Base-by-base conservation (phyloP, 2,329 filamentous ascomycete species). In the Bipolaris victoriae region DNA sequence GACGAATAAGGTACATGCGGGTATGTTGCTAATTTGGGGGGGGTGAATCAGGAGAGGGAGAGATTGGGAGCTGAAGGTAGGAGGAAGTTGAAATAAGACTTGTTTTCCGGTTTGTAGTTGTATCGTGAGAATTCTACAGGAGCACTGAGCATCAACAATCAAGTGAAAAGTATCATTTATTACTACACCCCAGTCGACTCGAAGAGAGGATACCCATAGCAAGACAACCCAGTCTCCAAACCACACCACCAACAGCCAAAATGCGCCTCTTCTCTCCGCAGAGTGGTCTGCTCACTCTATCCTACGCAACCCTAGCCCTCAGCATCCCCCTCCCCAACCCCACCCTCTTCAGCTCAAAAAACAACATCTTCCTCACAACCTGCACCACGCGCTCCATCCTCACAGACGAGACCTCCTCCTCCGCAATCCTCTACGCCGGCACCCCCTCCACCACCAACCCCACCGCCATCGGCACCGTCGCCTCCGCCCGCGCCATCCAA, bases 311-410 rank as follows among this genome's bases (percentile, higher is more conserved):
- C 40, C 49, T 55, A 20, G n/a, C 26, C 9, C 9, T 29, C 7
- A 48, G 5, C 20, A 13, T 22, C 3, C 49, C 57, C 5, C 40
- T 33, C 1, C 35, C 51, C 26, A 49, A 45, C 15, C 45, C 52
- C n/a, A 45, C 49, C 3, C 29, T 36, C 4, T 20, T 40, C 20
- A 51, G 52, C 33, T 59, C 57, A 10, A 49, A 49, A 22, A 53
- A 45, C 33, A 64, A 64, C 20, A 44, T 60, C 22, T 65, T 63
- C 45, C 62, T 65, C 11, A 50, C 53, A 40, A 58, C 52, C 20
- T 65, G 62, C 51, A 63, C 53, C n/a, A 50, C 55, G 2, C 60
- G 60, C 24, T 46, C 47, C 35, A 20, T 52, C 13, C 20, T 13
- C 11, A 24, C 35, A 45, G 57, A 54, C 36, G 15, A 31, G 11